Evolutionary conservation across 257 asterid genomes (phyloP).

Genomic region (Scutellaria galericulata): DNA sequence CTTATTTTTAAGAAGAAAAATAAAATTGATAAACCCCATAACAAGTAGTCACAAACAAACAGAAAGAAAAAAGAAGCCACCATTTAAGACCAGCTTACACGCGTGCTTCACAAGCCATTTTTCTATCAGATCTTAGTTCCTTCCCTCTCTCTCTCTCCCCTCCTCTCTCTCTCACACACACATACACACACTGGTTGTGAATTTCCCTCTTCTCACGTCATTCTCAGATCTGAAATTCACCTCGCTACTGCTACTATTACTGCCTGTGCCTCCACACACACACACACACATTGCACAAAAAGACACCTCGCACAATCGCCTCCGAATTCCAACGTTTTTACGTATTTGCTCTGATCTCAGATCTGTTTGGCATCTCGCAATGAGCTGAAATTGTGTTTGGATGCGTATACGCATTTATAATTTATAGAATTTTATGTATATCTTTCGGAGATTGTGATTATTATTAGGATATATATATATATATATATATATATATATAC

Average conservation of each 20-base stretch:
- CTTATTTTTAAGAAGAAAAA: background rate
- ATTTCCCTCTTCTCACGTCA: constrained; percentile 43
- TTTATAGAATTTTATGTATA: constrained; percentile 23
- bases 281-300: constrained; percentile 35
- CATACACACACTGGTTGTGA: constrained; percentile 25
- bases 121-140: constrained; percentile 41
- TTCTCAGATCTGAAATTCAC: constrained; percentile 50
- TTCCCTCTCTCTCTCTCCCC: background rate
- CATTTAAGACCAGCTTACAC: constrained; percentile 50
- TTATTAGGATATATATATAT: background rate
- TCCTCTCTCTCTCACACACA: background rate
- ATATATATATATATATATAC: background rate
- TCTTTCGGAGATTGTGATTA: constrained; percentile 4
- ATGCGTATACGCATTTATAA: constrained; percentile 28
- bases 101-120: constrained; percentile 57
- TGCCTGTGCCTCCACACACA: constrained; percentile 30
- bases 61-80: constrained; percentile 35
- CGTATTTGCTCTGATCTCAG: constrained; percentile 39
- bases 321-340: constrained; percentile 27
- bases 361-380: constrained; percentile 44
- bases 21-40: constrained; percentile 20
- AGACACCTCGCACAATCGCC: constrained; percentile 20
- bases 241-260: constrained; percentile 32
- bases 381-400: constrained; percentile 39
- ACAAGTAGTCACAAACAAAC: constrained; percentile 1